phyloP scores from a whole-genome alignment of 192 early-diverging fungal genomes.

The Chytriomyces confervae region DNA sequence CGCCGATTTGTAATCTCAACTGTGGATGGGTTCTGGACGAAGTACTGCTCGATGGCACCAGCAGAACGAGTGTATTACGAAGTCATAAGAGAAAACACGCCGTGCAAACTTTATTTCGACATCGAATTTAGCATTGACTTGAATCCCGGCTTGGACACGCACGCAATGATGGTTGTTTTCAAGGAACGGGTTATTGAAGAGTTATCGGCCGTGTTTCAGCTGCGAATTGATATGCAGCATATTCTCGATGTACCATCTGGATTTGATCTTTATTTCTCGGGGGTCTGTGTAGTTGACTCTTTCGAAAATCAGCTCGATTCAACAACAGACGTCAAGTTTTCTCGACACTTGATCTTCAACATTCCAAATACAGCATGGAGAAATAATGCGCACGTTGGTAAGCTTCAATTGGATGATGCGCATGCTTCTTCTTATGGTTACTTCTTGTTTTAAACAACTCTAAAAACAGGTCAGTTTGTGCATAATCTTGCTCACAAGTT shows the following conservation, averaged over 20 bases:
- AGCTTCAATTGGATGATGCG: background rate
- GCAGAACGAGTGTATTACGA: slow-evolving; percentile 36
- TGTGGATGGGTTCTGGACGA: slow-evolving; percentile 28
- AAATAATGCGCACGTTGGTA: slow-evolving; percentile 36
- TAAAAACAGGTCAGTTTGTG: background rate
- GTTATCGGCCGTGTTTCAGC: background rate
- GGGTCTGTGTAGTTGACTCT: background rate
- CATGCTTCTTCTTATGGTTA: too few relatives aligned
- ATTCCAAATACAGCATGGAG: slow-evolving; percentile 15
- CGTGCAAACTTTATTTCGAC: slow-evolving; percentile 49
- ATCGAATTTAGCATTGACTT: slow-evolving; percentile 34
- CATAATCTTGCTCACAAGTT: background rate
- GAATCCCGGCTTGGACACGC: slow-evolving; percentile 28
- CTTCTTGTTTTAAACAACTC: too few relatives aligned
- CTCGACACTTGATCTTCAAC: slow-evolving; percentile 39
- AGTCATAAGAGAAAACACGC: slow-evolving; percentile 30
- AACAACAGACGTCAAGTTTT: slow-evolving; percentile 37
- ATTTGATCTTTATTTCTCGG: too few relatives aligned
- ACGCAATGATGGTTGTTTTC: slow-evolving; percentile 36
- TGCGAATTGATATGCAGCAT: background rate
- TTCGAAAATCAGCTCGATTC: slow-evolving; percentile 20
- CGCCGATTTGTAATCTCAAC: slow-evolving; percentile 39
- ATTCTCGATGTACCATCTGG: background rate
- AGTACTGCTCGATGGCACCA: slow-evolving; percentile 21
- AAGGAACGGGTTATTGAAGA: background rate